Percentiles rank a stretch among this genome's conserved stretches.
These are phyloP conservation scores for Scedosporium boydii DNA, from an alignment of 2,329 filamentous ascomycete species.

Conservation along the genomic window DNA sequence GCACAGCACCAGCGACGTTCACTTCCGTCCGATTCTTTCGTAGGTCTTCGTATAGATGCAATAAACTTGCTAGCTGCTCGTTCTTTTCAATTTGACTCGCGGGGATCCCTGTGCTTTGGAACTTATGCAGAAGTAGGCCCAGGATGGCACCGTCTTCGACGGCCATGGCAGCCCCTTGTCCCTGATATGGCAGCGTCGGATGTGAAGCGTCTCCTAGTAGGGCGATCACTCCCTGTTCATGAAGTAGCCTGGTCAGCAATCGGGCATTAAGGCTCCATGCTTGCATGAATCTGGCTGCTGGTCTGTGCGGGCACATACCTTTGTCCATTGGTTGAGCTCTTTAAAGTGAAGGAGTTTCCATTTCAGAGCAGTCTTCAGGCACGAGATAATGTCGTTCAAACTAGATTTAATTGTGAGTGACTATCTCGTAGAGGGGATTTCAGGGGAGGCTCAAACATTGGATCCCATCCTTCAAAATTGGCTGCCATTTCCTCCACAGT, in stretches of 20 bases:
- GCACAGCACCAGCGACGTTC: background rate
- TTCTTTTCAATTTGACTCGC: background rate
- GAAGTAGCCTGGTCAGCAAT: too few relatives aligned
- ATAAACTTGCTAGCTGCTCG: conserved; percentile 6
- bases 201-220: conserved; percentile 13
- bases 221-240: conserved; percentile 6
- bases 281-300: background rate
- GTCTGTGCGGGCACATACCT: background rate
- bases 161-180: conserved; percentile 17
- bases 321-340: conserved; percentile 6
- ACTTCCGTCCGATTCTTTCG: conserved; percentile 39
- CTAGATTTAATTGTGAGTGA: background rate
- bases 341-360: conserved; percentile 5
- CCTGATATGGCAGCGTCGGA: conserved; percentile 15
- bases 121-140: conserved; percentile 16
- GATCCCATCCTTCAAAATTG: conserved; percentile 5
- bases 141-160: conserved; percentile 16
- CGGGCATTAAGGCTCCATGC: too few relatives aligned
- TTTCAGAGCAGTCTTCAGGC: background rate
- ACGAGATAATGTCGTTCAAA: conserved; percentile 2
- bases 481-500: conserved; percentile 1
- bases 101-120: background rate
- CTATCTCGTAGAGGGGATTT: background rate
- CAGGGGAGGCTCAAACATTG: background rate
- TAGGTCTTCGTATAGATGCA: conserved; percentile 44